Base-by-base conservation (phyloP, 1,139 yeast genomes). In the Taphrina betulina region DNA sequence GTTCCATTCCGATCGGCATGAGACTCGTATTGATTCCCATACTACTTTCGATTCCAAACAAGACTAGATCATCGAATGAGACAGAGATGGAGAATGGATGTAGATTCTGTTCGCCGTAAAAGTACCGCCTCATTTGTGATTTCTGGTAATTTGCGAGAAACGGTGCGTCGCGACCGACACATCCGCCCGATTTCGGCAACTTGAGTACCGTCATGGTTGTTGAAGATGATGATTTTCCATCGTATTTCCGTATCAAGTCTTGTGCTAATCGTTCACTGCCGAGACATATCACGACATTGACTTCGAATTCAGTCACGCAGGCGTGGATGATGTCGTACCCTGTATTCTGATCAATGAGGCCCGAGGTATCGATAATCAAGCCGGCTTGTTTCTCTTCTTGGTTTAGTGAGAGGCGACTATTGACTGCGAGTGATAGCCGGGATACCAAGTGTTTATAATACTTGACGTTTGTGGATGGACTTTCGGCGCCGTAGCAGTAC, bases 301-400 rank as follows among this genome's bases (percentile, higher is more conserved):
- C 71, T 40, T 79, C 80, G 65, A 85, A 86, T 59, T 79, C 83
- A 1, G 81, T 69, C 1, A 86, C 76, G 22, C 83, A 77, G 59
- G 75, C 77, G 59, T 82, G 82, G 37, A 87, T 78, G 16, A 81
- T 64, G 12, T 70, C 71, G 53, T 72, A 71, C n/a, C 69, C 67
- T 12, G 63, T 69, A 46, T 75, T 73, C 24, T 79, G 75, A 60
- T 78, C 80, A 37, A 77, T 73, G 38, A 75, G 73, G 5, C 75
- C 68, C 16, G 97, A 95, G 0, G 96, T 83, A 68, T 94, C 97
- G 7, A 94, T 78, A 10, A 94, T 75, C 14, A 81, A 63, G 0
- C 97, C 97, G 3, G 83, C 74, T 48, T 48, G 43, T n/a, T 31
- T 28, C 14, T 42, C 41, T 12, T 60, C 64, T 5, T 63, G 64